Percentiles rank a stretch among this genome's conserved stretches.
phyloP scores from a whole-genome alignment of 257 asterid species.

The Gardenia jasminoides region DNA sequence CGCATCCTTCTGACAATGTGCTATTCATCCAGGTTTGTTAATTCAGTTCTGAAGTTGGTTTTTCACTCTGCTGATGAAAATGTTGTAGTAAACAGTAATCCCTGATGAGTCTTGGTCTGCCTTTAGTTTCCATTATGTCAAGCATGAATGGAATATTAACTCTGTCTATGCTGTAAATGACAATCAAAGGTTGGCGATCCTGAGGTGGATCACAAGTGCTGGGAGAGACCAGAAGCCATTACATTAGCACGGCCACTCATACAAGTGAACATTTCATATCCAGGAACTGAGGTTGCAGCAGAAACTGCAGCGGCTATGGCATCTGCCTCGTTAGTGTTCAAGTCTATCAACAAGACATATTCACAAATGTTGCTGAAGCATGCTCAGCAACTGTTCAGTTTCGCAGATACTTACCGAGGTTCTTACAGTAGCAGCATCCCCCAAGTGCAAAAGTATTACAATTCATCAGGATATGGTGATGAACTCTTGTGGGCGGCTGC shows the following conservation, averaged over 20 bases:
- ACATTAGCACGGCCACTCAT: constrained; percentile 37
- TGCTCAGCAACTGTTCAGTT: constrained; percentile 45
- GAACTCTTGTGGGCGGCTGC: constrained; percentile 79
- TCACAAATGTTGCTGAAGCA: constrained; percentile 48
- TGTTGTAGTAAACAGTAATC: neutral
- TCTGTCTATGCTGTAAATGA: neutral
- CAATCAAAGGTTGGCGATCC: constrained; percentile 58
- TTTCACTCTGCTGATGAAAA: neutral
- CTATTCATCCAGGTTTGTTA: constrained; percentile 52
- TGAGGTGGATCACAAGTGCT: constrained; percentile 55
- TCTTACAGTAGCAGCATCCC: constrained; percentile 51
- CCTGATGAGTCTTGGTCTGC: neutral
- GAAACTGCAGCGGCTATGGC: constrained; percentile 84
- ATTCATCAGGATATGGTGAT: constrained; percentile 61
- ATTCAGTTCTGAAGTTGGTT: neutral
- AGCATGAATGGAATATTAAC: neutral
- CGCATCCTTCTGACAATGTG: constrained; percentile 55
- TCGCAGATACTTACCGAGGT: constrained; percentile 56
- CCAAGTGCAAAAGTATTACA: constrained; percentile 42
- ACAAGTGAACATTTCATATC: constrained; percentile 48
- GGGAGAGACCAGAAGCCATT: constrained; percentile 60
- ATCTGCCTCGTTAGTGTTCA: constrained; percentile 57
- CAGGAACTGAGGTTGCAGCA: constrained; percentile 73
- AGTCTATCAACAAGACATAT: constrained; percentile 32
- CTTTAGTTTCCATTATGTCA: neutral